Evolutionary conservation across 1,284 basidiomycete genomes (phyloP), one percentile per base, ranked within the genome.

Genomic region (Ceraceosorus bombacis): DNA sequence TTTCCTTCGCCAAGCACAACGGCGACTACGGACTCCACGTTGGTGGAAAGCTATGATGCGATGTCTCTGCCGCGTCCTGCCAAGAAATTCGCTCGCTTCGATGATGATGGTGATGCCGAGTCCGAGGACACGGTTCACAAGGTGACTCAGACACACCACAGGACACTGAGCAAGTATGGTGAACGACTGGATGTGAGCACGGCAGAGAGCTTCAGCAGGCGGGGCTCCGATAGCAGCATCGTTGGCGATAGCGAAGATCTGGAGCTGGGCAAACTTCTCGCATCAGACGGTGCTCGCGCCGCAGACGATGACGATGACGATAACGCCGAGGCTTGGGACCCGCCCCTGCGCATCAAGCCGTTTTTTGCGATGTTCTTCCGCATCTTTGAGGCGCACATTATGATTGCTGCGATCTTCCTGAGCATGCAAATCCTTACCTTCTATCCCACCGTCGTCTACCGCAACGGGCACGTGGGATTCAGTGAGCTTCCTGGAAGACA

Each of bases 361-460:
- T 54, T 70, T 49, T 15, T 69, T 37, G 54, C 57, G n/a, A 37
- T 70, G 53, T 38, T 68, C 36, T 53, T 54, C 17, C 66, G 75
- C 8, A 52, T 77, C 37, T 77, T 71, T 63, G 74, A 77, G 57
- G 76, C 76, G 5, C 75, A 76, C 63, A 43, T 75, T 53, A 72
- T 78, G 65, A 71, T 76, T 41, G 61, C 54, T 39, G 49, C 58
- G 36, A 51, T 63, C 40, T 55, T 54, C 38, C 9, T 60, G 15
- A 13, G 54, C n/a, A 59, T 50, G 27, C 12, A n/a, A 10, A 49
- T 63, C 27, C 27, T 59, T 36, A 51, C 58, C 8, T 10, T 63
- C 8, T 63, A 59, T 51, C 61, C 61, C 6, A 37, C 58, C 40
- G 61, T 56, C 48, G 50, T 63, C 9, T 49, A 55, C 51, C 53